A percentile compares a stretch with the other conserved stretches of the same genome.
Conservation (phyloP, 306 rosid species). For the Arachis hypogaea region DNA sequence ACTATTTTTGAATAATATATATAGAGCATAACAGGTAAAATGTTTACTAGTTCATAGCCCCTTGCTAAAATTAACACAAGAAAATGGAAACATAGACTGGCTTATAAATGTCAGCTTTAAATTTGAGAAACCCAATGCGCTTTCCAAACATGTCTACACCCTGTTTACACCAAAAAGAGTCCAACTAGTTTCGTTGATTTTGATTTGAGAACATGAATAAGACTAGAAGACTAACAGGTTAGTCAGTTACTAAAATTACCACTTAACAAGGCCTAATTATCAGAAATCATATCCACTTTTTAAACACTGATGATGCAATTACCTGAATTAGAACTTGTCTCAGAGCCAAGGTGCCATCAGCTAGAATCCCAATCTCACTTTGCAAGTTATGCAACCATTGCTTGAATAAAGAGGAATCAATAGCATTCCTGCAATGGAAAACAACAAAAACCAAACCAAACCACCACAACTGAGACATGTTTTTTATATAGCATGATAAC, state of each 20-base stretch:
- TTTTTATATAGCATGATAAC: background rate
- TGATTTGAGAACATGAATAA: constrained; percentile 1
- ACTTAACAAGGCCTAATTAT: background rate
- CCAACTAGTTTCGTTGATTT: constrained; percentile 2
- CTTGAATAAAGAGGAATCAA: constrained; percentile 81
- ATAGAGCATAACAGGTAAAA: constrained; percentile 13
- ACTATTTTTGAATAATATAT: background rate
- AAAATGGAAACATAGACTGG: constrained; percentile 38
- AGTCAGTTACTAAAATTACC: constrained; percentile 8
- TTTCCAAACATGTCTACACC: constrained; percentile 94
- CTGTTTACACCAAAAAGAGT: constrained; percentile 43
- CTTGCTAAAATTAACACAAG: background rate
- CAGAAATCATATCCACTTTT: background rate
- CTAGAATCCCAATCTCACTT: constrained; percentile 70
- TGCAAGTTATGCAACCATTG: constrained; percentile 82
- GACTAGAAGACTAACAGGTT: background rate
- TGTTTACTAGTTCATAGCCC: constrained; percentile 8
- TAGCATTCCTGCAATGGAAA: constrained; percentile 63
- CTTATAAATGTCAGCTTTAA: constrained; percentile 78
- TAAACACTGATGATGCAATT: background rate
- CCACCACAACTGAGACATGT: background rate
- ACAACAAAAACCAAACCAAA: constrained; percentile 16
- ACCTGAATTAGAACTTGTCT: constrained; percentile 85
- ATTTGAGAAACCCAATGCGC: constrained; percentile 84
- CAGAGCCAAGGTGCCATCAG: constrained; percentile 59